These are phyloP conservation scores for Leishmania mexicana DNA, from an alignment of 208 protist species.

Conservation along the genomic window DNA sequence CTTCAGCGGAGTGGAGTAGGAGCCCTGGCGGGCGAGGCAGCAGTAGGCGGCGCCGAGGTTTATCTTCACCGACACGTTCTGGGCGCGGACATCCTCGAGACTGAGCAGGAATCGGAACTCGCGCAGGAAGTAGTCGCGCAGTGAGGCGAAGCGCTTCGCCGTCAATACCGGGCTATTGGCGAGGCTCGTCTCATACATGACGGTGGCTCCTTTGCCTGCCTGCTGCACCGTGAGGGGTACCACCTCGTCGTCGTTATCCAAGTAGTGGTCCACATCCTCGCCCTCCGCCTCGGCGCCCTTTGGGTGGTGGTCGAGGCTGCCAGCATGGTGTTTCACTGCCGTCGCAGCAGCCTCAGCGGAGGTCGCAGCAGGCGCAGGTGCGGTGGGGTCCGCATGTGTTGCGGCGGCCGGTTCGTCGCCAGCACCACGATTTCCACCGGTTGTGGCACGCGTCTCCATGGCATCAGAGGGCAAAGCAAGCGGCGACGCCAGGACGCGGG, in stretches of 20 bases:
- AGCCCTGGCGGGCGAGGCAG: conserved; percentile 76
- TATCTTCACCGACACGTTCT: conserved; percentile 76
- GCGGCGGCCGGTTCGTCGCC: background rate
- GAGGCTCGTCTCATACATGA: conserved; percentile 41
- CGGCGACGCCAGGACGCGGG: background rate
- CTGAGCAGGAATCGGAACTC: conserved; percentile 70
- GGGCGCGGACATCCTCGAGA: conserved; percentile 73
- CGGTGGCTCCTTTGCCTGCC: conserved; percentile 12
- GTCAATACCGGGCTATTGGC: conserved; percentile 82
- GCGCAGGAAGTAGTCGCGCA: conserved; percentile 74
- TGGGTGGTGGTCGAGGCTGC: conserved; percentile 4
- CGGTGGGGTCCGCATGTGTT: conserved; percentile 2
- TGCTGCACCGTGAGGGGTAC: conserved; percentile 57
- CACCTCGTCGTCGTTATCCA: conserved; percentile 43
- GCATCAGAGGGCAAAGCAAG: background rate
- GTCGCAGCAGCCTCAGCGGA: background rate
- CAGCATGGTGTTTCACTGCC: background rate
- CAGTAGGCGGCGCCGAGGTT: conserved; percentile 85
- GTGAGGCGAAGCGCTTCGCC: conserved; percentile 56
- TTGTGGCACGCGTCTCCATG: background rate
- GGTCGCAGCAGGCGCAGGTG: background rate
- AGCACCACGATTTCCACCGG: background rate
- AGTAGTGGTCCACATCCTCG: conserved; percentile 52
- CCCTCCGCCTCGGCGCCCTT: conserved; percentile 26
- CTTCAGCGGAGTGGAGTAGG: conserved; percentile 76